These are phyloP conservation scores for Xanthoparmelia taractica DNA, from an alignment of 495 filamentous ascomycete species.

Conservation along the genomic window DNA sequence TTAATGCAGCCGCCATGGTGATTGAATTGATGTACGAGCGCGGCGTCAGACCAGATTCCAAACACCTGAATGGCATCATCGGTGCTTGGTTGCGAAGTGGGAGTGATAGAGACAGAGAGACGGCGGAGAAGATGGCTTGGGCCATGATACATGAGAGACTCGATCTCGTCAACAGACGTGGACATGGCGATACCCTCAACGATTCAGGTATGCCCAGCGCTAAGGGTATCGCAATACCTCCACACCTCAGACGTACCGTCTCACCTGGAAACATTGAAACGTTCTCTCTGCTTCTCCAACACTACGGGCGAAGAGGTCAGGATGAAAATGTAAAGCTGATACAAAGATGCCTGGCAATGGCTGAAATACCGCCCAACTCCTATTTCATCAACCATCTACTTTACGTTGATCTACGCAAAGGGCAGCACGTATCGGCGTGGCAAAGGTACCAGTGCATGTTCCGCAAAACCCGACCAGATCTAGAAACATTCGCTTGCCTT, in stretches of 20 bases:
- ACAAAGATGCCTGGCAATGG: slow-evolving; percentile 46
- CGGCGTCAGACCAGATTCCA: slow-evolving; percentile 55
- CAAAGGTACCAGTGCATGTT: slow-evolving; percentile 47
- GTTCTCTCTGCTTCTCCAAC: slow-evolving; percentile 63
- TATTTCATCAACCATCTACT: slow-evolving; percentile 73
- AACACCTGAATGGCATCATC: slow-evolving; percentile 68
- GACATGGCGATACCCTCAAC: neutral
- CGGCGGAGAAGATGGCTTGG: slow-evolving; percentile 67
- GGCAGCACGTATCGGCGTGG: slow-evolving; percentile 45
- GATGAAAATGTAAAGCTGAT: slow-evolving; percentile 50
- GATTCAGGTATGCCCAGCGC: slow-evolving; percentile 1
- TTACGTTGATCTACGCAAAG: slow-evolving; percentile 48
- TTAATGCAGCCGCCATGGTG: slow-evolving; percentile 60
- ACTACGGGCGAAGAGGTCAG: slow-evolving; percentile 56
- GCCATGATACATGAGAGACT: slow-evolving; percentile 64
- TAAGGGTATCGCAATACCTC: slow-evolving; percentile 27
- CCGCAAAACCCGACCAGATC: slow-evolving; percentile 48
- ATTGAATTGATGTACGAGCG: slow-evolving; percentile 59
- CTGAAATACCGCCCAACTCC: slow-evolving; percentile 56
- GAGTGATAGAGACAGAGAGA: slow-evolving; percentile 42
- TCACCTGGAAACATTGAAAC: slow-evolving; percentile 66
- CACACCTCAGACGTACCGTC: slow-evolving; percentile 37
- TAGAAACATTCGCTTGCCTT: slow-evolving; percentile 62
- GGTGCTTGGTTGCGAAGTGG: slow-evolving; percentile 64
- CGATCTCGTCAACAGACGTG: slow-evolving; percentile 45